A percentile compares a stretch with the other conserved stretches of the same genome.
Conservation (phyloP, 2,329 filamentous ascomycete genomes). For the Cladosporium halotolerans region DNA sequence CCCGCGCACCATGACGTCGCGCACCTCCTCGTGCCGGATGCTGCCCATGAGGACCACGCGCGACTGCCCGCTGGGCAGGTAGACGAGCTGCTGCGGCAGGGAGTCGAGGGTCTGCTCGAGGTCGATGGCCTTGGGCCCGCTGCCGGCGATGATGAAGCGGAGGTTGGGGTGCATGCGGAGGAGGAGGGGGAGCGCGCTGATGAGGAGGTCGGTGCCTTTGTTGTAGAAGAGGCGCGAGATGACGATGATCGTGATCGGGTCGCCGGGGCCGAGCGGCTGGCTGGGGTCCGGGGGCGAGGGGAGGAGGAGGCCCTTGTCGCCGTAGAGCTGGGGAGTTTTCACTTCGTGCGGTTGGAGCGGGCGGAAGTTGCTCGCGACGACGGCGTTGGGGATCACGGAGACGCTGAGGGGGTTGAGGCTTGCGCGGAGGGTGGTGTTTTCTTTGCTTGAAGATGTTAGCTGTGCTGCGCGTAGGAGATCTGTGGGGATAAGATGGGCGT, state of each 20-base stretch:
- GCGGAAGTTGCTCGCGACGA: constrained; percentile 92
- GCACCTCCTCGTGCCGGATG: constrained; percentile 90
- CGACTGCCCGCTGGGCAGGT: constrained; percentile 61
- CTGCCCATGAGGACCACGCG: constrained; percentile 88
- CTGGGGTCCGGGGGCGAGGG: constrained; percentile 48
- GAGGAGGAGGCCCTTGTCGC: constrained; percentile 32
- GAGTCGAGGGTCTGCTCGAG: constrained; percentile 93
- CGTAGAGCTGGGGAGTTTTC: constrained; percentile 15
- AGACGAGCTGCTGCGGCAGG: constrained; percentile 34
- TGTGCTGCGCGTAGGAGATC: neutral
- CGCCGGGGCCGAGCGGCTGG: constrained; percentile 68
- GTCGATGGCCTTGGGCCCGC: constrained; percentile 93
- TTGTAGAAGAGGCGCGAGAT: constrained; percentile 98
- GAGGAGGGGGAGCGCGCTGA: constrained; percentile 89
- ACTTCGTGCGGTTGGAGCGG: constrained; percentile 50
- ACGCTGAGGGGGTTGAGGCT: constrained; percentile 95
- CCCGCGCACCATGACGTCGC: constrained; percentile 93
- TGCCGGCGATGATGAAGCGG: constrained; percentile 92
- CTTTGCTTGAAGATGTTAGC: constrained; percentile 68
- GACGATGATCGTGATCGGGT: constrained; percentile 91
- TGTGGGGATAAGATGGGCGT: constrained; percentile 16
- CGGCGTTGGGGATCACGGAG: constrained; percentile 93
- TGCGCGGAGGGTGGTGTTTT: constrained; percentile 91
- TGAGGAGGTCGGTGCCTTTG: constrained; percentile 95
- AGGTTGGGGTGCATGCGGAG: constrained; percentile 85